Evolutionary conservation across 176 grass and related monocot species (phyloP).

Genomic region (Pontederia crassipes): DNA sequence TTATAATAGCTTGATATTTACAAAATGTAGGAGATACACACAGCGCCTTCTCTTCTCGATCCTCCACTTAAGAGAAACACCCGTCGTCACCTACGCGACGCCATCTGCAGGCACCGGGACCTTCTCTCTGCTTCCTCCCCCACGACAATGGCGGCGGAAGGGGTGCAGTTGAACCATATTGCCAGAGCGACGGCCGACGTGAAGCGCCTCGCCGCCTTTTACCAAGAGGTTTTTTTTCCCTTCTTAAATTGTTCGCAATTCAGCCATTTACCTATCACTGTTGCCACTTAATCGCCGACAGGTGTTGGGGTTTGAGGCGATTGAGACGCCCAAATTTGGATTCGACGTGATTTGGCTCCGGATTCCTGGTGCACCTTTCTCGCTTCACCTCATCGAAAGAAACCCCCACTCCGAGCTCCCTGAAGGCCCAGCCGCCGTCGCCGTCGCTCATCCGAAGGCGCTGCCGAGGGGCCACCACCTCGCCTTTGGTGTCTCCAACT

Average conservation of each 20-base stretch:
- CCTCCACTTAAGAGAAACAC: no score
- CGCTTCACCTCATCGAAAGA: constrained; percentile 78
- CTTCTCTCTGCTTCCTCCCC: background rate
- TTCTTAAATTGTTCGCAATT: background rate
- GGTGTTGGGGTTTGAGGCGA: constrained; percentile 67
- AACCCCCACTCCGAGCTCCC: constrained; percentile 34
- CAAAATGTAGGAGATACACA: background rate
- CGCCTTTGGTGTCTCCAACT: constrained; percentile 68
- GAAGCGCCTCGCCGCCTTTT: constrained; percentile 71
- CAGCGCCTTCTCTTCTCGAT: background rate
- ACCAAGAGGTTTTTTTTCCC: constrained; percentile 39
- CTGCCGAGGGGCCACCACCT: constrained; percentile 65
- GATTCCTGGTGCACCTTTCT: constrained; percentile 32
- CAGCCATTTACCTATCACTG: background rate
- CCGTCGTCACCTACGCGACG: background rate
- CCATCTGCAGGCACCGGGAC: background rate
- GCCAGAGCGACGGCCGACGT: constrained; percentile 75
- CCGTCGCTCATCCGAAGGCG: constrained; percentile 17
- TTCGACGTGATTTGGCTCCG: constrained; percentile 73
- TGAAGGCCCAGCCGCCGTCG: background rate
- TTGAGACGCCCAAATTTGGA: constrained; percentile 30
- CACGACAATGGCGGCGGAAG: constrained; percentile 38
- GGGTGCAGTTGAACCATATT: constrained; percentile 68
- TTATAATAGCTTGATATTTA: no score
- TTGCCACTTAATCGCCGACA: background rate